phyloP scores from a whole-genome alignment of 768 basidiomycete genomes.

The Cytidiella melzeri region DNA sequence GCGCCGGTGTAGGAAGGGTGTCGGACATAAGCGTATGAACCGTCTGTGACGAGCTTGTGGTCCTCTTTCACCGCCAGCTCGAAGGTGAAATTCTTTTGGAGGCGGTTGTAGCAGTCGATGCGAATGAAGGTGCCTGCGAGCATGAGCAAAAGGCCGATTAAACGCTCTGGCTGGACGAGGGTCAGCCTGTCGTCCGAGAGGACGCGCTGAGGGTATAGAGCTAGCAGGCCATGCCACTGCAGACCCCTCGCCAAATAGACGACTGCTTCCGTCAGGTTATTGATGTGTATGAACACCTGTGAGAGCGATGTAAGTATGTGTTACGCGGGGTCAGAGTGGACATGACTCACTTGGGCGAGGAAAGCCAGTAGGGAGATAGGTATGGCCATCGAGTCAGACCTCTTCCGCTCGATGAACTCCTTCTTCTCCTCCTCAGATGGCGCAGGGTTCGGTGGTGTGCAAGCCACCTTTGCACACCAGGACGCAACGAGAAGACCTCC shows the following conservation, averaged over 20 bases:
- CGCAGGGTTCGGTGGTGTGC: background rate
- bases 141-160: conserved; percentile 17
- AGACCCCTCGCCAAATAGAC: background rate
- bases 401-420: background rate
- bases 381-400: background rate
- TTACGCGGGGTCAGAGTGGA: too few relatives aligned
- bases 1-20: conserved; percentile 18
- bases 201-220: background rate
- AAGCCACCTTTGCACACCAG: background rate
- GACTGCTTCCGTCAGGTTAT: background rate
- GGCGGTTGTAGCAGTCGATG: conserved; percentile 16
- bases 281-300: background rate
- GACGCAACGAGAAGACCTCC: background rate
- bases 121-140: conserved; percentile 20
- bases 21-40: conserved; percentile 17
- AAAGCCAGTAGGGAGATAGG: background rate
- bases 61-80: conserved; percentile 9
- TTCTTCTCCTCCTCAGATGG: background rate
- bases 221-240: background rate
- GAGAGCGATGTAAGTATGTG: too few relatives aligned
- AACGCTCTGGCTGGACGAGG: background rate
- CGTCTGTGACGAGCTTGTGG: conserved; percentile 14
- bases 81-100: conserved; percentile 19
- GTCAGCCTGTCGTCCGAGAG: background rate
- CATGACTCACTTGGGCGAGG: background rate